phyloP scores from a whole-genome alignment of 1,284 basidiomycete species.

The Apiotrichum veenhuisii region DNA sequence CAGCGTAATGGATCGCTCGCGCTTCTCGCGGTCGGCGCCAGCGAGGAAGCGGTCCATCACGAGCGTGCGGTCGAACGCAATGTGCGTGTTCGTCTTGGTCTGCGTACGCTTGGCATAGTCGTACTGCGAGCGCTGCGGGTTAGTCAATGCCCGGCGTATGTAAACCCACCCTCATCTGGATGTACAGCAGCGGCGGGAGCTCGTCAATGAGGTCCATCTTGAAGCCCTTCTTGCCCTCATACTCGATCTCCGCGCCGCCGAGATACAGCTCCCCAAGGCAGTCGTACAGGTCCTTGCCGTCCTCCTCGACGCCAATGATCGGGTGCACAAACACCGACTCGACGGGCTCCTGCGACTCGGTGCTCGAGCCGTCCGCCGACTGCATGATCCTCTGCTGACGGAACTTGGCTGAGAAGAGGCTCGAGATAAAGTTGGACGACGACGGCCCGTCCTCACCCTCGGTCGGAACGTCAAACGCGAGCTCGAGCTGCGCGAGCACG shows the following conservation, averaged over 20 bases:
- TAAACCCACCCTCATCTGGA: slow-evolving; percentile 77
- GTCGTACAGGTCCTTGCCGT: slow-evolving; percentile 85
- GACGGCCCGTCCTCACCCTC: slow-evolving; percentile 46
- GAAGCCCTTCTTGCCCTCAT: slow-evolving; percentile 76
- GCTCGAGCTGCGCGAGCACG: slow-evolving; percentile 97
- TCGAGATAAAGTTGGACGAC: slow-evolving; percentile 66
- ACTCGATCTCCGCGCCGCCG: slow-evolving; percentile 76
- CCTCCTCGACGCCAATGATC: slow-evolving; percentile 81
- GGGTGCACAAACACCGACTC: slow-evolving; percentile 91
- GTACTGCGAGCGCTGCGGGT: slow-evolving; percentile 83
- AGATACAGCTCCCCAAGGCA: slow-evolving; percentile 84
- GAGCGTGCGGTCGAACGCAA: slow-evolving; percentile 81
- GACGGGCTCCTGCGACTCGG: slow-evolving; percentile 55
- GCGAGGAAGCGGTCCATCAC: slow-evolving; percentile 91
- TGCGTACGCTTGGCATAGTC: slow-evolving; percentile 64
- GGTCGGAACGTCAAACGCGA: slow-evolving; percentile 64
- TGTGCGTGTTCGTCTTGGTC: slow-evolving; percentile 93
- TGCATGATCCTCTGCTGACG: slow-evolving; percentile 65
- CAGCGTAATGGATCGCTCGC: slow-evolving; percentile 63
- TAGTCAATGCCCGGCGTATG: not conserved
- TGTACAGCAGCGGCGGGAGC: slow-evolving; percentile 84
- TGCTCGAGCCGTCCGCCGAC: slow-evolving; percentile 51
- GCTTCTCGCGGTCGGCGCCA: slow-evolving; percentile 65
- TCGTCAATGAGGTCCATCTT: slow-evolving; percentile 86
- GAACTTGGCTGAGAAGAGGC: slow-evolving; percentile 83